A percentile compares a stretch with the other conserved stretches of the same genome.
Conservation (phyloP, 257 asterid species). For the Schizonepeta tenuifolia region DNA sequence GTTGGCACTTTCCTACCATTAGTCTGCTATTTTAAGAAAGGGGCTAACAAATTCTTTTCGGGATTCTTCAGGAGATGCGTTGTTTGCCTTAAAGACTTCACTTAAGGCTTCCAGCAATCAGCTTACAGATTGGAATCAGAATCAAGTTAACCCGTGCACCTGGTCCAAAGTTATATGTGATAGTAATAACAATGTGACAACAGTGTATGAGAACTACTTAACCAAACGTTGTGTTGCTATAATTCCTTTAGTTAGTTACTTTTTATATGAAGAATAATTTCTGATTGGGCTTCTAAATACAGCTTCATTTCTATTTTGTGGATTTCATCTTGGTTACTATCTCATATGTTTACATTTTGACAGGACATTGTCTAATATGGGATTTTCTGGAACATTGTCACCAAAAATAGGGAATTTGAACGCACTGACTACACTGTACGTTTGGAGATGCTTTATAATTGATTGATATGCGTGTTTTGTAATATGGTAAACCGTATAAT, state of each 20-base stretch:
- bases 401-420: constrained; percentile 69
- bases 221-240: neutral
- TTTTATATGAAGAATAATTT: constrained; percentile 5
- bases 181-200: constrained; percentile 48
- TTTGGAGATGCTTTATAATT: constrained; percentile 28
- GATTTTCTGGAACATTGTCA: constrained; percentile 80
- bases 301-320: constrained; percentile 7
- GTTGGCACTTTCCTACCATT: constrained; percentile 1
- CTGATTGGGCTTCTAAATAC: neutral
- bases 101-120: constrained; percentile 71
- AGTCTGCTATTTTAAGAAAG: constrained; percentile 16
- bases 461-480: constrained; percentile 23
- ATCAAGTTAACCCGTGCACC: constrained; percentile 91
- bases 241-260: constrained; percentile 12
- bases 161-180: constrained; percentile 89
- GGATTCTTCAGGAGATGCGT: constrained; percentile 70
- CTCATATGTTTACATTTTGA: constrained; percentile 28
- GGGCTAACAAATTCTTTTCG: constrained; percentile 17
- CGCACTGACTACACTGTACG: constrained; percentile 78
- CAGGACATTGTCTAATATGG: constrained; percentile 92
- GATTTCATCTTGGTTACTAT: constrained; percentile 17
- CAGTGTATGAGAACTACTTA: constrained; percentile 49
- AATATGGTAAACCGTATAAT: constrained; percentile 1
- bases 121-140: constrained; percentile 78
- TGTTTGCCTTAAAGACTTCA: constrained; percentile 57